Conservation (phyloP, 352 stramenopile species). For the Phytophthora brassicae region DNA sequence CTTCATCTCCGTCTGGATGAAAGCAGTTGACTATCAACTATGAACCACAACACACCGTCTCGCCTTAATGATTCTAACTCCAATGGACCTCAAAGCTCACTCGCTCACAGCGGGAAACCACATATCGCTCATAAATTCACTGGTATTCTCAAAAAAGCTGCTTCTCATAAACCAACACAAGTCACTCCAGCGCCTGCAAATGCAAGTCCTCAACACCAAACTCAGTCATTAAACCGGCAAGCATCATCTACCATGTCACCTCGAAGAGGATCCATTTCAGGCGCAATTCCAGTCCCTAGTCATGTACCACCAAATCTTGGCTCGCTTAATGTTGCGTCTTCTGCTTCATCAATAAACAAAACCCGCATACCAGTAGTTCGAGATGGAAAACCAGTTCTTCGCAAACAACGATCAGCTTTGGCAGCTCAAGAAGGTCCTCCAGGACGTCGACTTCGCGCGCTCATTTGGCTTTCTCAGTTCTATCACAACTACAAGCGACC, state of each 20-base stretch:
- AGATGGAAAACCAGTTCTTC: constrained; percentile 15
- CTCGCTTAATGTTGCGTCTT: constrained; percentile 17
- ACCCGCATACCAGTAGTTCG: constrained; percentile 14
- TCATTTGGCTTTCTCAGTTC: constrained; percentile 39
- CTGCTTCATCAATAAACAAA: constrained; percentile 22
- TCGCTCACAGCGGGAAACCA: constrained; percentile 3
- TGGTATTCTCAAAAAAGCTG: constrained; percentile 4
- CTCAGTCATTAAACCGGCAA: background rate
- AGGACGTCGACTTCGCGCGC: constrained; percentile 25
- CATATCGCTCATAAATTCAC: background rate
- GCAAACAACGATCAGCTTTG: constrained; percentile 39
- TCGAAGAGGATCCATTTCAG: constrained; percentile 17
- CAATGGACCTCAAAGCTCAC: constrained; percentile 9
- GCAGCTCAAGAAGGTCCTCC: constrained; percentile 25
- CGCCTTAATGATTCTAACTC: constrained; percentile 6
- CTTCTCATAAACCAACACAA: constrained; percentile 10
- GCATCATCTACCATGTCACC: background rate
- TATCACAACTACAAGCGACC: constrained; percentile 41
- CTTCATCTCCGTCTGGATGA: constrained; percentile 9
- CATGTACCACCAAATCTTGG: constrained; percentile 11
- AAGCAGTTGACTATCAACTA: constrained; percentile 1
- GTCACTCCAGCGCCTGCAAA: constrained; percentile 10
- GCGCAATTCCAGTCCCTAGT: constrained; percentile 21
- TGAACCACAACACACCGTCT: constrained; percentile 16
- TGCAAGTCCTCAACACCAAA: background rate